Conservation (phyloP, 306 rosid genomes). For the Adenanthera pavonina region DNA sequence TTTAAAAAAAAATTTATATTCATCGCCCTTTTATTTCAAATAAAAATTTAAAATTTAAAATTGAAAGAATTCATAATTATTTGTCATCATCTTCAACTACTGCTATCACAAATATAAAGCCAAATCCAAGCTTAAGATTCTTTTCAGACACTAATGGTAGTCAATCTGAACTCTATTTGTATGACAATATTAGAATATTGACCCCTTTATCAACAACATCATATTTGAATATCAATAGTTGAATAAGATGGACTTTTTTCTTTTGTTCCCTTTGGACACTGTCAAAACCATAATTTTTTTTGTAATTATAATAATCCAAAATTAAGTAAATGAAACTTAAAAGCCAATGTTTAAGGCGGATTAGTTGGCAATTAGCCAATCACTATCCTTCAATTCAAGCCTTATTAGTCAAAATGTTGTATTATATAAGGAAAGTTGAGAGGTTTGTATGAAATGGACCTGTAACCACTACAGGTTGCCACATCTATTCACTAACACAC, state of each 20-base stretch:
- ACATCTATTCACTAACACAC: background rate
- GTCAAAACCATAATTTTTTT: background rate
- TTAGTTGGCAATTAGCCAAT: conserved; percentile 8
- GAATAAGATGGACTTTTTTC: background rate
- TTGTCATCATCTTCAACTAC: background rate
- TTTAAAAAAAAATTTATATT: background rate
- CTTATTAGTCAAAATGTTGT: background rate
- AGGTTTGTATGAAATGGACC: background rate
- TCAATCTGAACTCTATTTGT: background rate
- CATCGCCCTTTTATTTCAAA: background rate
- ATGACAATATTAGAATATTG: background rate
- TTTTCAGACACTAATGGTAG: background rate
- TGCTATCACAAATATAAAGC: background rate
- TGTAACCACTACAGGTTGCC: conserved; percentile 4
- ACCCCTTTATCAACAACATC: background rate
- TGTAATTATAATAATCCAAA: background rate
- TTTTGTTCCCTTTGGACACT: background rate
- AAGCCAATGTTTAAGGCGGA: conserved; percentile 7
- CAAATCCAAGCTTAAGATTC: background rate
- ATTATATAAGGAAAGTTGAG: background rate
- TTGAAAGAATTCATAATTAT: background rate
- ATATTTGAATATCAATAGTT: background rate
- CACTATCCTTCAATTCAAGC: background rate
- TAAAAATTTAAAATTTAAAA: background rate
- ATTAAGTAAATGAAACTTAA: background rate